Base-by-base conservation (phyloP, 2,329 filamentous ascomycete species). In the Thyridium curvatum region DNA sequence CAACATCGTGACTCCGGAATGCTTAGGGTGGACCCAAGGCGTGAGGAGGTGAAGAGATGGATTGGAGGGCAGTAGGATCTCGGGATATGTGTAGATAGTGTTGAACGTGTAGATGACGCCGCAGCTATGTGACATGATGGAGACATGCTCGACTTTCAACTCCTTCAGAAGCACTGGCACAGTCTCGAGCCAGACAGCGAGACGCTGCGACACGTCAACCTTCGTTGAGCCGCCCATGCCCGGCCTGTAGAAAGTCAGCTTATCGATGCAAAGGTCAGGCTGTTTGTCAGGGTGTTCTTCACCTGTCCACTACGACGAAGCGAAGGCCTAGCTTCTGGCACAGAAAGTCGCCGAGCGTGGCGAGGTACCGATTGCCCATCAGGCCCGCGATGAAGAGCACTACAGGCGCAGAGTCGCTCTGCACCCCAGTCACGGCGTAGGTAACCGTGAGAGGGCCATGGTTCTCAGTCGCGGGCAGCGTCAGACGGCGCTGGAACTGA, bases 41-140 rank as follows among this genome's bases (percentile, higher is more conserved):
- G 60, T 63, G 60, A 55, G 47, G 30, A 62, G 32, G 47, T 52
- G 48, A 43, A 65, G 7, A 49, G 52, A 38, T 32, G 46, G 40
- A 48, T 51, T 17, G 42, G 52, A 34, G 50, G 49, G 42, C 16
- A 32, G 46, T 14, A 68, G 51, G 15, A 67, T 46, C 6, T 53
- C 36, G 5, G 55, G 60, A 26, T 53, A 49, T 8, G 53, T 45
- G 26, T 47, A 47, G 14, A 70, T 47, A 4, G 64, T 61, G 39
- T 70, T 70, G 17, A 71, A 49, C 4, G 58, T 44, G 41, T 65
- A 70, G 2, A 68, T 52, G 0, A 64, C 64, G 3, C 68, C 68
- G 0, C 60, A 58, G 16, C 55, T 61, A 41, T 71, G 66, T 14
- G 58, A 52, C 2, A 60, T 49, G 1, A 70, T 43, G n/a, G 48